These are phyloP conservation scores for Diplodia mutila DNA, from an alignment of 2,329 filamentous ascomycete species.

Conservation along the genomic window DNA sequence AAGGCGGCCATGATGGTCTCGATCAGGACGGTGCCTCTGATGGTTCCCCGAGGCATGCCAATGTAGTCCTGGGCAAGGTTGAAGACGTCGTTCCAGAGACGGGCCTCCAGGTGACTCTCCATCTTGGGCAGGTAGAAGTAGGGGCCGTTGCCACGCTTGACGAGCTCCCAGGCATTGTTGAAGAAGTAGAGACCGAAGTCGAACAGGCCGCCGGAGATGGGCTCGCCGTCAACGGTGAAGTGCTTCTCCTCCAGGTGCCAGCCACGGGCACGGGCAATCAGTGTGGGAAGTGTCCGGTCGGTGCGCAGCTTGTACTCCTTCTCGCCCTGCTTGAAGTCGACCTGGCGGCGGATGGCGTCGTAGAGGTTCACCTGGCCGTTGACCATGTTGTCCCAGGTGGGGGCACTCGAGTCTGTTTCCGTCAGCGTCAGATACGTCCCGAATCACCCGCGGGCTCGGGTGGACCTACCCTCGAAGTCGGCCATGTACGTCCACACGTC, in stretches of 20 bases:
- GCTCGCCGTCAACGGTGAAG: constrained; percentile 91
- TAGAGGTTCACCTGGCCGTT: constrained; percentile 97
- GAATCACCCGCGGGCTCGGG: background rate
- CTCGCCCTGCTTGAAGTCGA: constrained; percentile 92
- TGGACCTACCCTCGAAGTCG: constrained; percentile 83
- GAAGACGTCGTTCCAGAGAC: constrained; percentile 98
- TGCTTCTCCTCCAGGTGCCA: constrained; percentile 99
- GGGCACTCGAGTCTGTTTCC: constrained; percentile 79
- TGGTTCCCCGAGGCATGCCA: constrained; percentile 85
- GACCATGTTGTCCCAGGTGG: constrained; percentile 99
- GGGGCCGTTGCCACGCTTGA: constrained; percentile 81
- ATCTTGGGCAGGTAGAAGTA: constrained; percentile 99
- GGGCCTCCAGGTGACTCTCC: constrained; percentile 95
- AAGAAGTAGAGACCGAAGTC: constrained; percentile 99
- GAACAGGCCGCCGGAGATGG: constrained; percentile 89
- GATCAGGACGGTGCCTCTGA: constrained; percentile 92
- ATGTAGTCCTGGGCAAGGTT: constrained; percentile 94
- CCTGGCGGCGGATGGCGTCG: constrained; percentile 88
- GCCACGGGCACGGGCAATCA: constrained; percentile 91
- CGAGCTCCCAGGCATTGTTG: constrained; percentile 91
- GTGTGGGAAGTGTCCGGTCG: constrained; percentile 81
- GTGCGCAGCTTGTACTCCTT: constrained; percentile 98
- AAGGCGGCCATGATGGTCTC: constrained; percentile 98
- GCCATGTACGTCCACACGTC: constrained; percentile 99
- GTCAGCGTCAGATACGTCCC: constrained; percentile 7